Percentiles rank a stretch among this genome's conserved stretches.
These are phyloP conservation scores for Blastobotrys raffinosifermentans DNA, from an alignment of 1,139 yeast genomes.

Conservation along the genomic window DNA sequence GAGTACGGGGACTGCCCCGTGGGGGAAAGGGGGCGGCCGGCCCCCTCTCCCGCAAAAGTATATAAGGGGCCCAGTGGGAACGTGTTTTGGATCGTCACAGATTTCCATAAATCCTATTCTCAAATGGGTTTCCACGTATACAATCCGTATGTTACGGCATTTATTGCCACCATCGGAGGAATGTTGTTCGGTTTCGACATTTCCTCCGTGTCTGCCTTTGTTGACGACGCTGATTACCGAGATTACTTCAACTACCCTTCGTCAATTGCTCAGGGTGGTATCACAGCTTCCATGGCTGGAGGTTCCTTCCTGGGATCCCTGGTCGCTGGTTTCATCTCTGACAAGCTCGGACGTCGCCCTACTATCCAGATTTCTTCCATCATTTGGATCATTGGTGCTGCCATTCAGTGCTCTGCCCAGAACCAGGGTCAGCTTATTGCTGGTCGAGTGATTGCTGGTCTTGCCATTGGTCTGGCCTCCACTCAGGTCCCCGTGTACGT, in stretches of 20 bases:
- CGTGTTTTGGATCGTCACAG: too few relatives aligned
- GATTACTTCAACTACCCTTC: conserved; percentile 33
- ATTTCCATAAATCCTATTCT: too few relatives aligned
- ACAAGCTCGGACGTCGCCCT: conserved; percentile 68
- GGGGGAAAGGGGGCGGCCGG: too few relatives aligned
- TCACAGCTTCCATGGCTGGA: conserved; percentile 91
- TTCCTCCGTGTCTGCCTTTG: conserved; percentile 81
- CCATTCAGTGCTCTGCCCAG: conserved; percentile 70
- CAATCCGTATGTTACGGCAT: conserved; percentile 35
- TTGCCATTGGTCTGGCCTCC: conserved; percentile 67
- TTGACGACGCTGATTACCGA: conserved; percentile 59
- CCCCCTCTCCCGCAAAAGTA: too few relatives aligned
- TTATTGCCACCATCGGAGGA: conserved; percentile 81
- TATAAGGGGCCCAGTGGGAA: too few relatives aligned
- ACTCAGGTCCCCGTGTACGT: conserved; percentile 69
- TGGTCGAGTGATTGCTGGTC: conserved; percentile 62
- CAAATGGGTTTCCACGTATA: conserved; percentile 14
- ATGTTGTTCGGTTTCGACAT: conserved; percentile 95
- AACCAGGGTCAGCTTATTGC: conserved; percentile 65
- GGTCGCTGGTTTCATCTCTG: conserved; percentile 45
- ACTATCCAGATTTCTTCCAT: conserved; percentile 71
- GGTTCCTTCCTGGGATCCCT: conserved; percentile 61
- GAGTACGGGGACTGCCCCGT: too few relatives aligned
- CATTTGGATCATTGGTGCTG: conserved; percentile 75
- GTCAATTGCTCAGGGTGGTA: conserved; percentile 65